These are phyloP conservation scores for Asterochloris erici DNA, from an alignment of 139 green algal genomes.

Conservation along the genomic window DNA sequence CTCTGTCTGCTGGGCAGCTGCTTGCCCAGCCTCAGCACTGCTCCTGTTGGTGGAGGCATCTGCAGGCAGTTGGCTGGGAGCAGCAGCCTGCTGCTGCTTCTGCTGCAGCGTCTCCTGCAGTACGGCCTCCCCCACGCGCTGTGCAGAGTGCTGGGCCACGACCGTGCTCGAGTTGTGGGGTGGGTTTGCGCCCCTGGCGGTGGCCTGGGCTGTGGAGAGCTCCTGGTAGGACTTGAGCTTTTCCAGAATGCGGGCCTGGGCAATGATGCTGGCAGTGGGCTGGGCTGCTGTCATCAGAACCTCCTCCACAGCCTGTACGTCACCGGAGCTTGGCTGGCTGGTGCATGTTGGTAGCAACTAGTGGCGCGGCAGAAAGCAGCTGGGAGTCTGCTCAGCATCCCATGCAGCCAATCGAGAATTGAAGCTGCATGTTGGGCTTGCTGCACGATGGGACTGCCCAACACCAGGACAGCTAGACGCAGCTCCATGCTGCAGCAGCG, in stretches of 20 bases:
- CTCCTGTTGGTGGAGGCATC: background rate
- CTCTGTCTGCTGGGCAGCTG: background rate
- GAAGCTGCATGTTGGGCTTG: background rate
- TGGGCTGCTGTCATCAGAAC: slow-evolving; percentile 1
- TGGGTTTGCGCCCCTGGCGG: background rate
- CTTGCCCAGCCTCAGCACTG: no score
- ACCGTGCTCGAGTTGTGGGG: background rate
- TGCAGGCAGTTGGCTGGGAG: background rate
- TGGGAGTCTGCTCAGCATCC: background rate
- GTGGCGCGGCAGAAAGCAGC: background rate
- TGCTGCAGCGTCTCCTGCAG: background rate
- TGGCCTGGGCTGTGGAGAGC: background rate
- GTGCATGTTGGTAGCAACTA: no score
- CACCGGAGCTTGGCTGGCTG: background rate
- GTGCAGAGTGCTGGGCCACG: background rate
- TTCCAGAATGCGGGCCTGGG: background rate
- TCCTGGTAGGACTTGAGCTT: background rate
- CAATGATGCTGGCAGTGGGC: slow-evolving; percentile 1
- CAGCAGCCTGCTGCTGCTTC: background rate
- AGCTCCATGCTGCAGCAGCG: no score
- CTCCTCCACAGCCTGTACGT: slow-evolving; percentile 3
- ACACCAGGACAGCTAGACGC: no score
- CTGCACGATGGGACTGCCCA: no score
- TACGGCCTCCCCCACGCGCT: background rate
- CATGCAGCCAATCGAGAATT: background rate